These are phyloP conservation scores for Tylopilus cervinicoccineus DNA, from an alignment of 768 basidiomycete species.

Conservation along the genomic window DNA sequence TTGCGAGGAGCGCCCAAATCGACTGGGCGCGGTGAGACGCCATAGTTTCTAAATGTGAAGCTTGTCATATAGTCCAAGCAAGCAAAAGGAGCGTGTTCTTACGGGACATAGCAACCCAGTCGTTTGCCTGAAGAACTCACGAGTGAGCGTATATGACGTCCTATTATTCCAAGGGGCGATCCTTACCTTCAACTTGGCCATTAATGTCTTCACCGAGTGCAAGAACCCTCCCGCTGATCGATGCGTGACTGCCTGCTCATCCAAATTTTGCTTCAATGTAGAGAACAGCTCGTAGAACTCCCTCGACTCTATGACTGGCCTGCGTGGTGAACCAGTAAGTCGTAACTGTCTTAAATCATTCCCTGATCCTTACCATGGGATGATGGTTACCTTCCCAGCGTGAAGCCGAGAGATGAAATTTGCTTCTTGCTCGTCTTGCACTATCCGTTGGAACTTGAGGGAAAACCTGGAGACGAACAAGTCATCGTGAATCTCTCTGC, in stretches of 20 bases:
- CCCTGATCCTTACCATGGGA: constrained; percentile 44
- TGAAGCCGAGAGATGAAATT: constrained; percentile 64
- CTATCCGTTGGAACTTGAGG: constrained; percentile 58
- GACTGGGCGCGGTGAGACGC: constrained; percentile 44
- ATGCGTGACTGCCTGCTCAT: constrained; percentile 48
- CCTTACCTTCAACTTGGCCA: constrained; percentile 64
- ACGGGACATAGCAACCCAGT: constrained; percentile 66
- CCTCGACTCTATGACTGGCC: constrained; percentile 57
- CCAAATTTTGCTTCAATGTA: constrained; percentile 42
- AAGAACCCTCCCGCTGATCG: constrained; percentile 51
- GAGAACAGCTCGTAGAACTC: constrained; percentile 56
- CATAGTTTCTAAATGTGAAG: constrained; percentile 39
- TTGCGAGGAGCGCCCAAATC: constrained; percentile 39
- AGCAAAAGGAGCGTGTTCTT: constrained; percentile 10
- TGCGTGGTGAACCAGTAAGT: not conserved
- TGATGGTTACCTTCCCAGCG: constrained; percentile 49
- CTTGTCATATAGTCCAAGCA: not conserved
- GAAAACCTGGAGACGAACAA: constrained; percentile 38
- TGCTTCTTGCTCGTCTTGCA: constrained; percentile 53
- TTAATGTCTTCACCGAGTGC: constrained; percentile 54
- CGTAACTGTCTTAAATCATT: not conserved
- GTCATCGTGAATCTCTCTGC: not conserved
- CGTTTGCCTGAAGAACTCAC: constrained; percentile 39
- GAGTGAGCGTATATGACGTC: not conserved
- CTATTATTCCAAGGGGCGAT: not conserved